Percentiles rank a stretch among this genome's conserved stretches.
Evolutionary conservation across 2,329 filamentous ascomycete genomes (phyloP).

Genomic region (Fusarium miscanthi): DNA sequence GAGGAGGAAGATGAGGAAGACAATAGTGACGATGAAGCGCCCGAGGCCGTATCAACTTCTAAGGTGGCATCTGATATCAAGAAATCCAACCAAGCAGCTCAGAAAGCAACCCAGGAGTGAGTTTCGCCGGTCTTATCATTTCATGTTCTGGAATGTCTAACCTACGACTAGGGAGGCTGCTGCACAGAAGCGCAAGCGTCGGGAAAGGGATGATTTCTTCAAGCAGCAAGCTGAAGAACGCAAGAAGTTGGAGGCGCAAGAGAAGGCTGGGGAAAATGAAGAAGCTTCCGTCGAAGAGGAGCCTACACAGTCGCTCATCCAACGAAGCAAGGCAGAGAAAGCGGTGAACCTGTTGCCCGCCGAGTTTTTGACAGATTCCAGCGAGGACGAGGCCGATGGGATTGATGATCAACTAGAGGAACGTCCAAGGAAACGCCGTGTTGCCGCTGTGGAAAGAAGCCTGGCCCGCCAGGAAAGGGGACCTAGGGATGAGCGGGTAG

Average conservation of each 20-base stretch:
- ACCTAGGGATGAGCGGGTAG: slow-evolving; percentile 61
- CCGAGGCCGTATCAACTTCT: slow-evolving; percentile 67
- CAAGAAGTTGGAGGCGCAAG: slow-evolving; percentile 50
- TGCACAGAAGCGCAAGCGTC: slow-evolving; percentile 64
- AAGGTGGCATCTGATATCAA: slow-evolving; percentile 60
- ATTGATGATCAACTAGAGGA: slow-evolving; percentile 39
- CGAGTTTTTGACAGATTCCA: slow-evolving; percentile 65
- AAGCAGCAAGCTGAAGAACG: slow-evolving; percentile 66
- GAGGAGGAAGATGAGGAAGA: slow-evolving; percentile 51
- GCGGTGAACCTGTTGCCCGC: slow-evolving; percentile 61
- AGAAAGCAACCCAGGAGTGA: slow-evolving; percentile 64
- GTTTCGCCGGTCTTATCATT: slow-evolving; percentile 35
- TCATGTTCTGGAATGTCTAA: slow-evolving; percentile 10
- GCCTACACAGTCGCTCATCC: slow-evolving; percentile 8
- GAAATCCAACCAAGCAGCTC: slow-evolving; percentile 58
- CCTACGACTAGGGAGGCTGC: slow-evolving; percentile 58
- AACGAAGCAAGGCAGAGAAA: slow-evolving; percentile 49
- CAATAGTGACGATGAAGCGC: slow-evolving; percentile 65
- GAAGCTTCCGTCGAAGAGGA: slow-evolving; percentile 19
- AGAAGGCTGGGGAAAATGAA: slow-evolving; percentile 37
- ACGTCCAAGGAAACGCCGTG: slow-evolving; percentile 57
- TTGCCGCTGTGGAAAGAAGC: slow-evolving; percentile 54
- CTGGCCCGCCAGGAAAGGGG: slow-evolving; percentile 53
- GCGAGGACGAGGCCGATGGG: slow-evolving; percentile 53
- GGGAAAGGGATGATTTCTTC: slow-evolving; percentile 64